Evolutionary conservation across 352 stramenopile species (phyloP).

Genomic region (Blastocystis sp.): DNA sequence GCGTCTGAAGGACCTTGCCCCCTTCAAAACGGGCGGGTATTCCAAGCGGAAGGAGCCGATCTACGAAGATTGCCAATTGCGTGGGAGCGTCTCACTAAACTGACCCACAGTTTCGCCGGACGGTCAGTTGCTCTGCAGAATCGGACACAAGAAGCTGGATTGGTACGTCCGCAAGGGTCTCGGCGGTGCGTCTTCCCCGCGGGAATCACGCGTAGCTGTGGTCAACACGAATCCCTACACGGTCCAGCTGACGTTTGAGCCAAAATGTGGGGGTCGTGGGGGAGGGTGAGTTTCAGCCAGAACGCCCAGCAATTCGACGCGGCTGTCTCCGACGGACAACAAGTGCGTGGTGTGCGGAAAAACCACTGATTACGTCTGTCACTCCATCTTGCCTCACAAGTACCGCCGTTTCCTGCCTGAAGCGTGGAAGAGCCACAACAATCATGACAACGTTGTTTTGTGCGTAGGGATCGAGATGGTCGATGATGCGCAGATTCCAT

Average conservation of each 20-base stretch:
- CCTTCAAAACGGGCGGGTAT: constrained; percentile 21
- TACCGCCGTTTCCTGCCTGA: constrained; percentile 60
- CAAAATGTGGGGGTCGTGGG: constrained; percentile 2
- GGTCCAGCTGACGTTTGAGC: constrained; percentile 28
- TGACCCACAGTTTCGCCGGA: constrained; percentile 30
- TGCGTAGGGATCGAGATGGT: constrained; percentile 21
- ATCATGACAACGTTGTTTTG: constrained; percentile 63
- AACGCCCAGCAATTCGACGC: constrained; percentile 4
- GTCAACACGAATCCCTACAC: constrained; percentile 29
- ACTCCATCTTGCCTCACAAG: constrained; percentile 64
- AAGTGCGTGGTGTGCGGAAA: constrained; percentile 57
- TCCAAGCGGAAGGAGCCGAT: constrained; percentile 42
- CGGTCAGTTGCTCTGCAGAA: constrained; percentile 46
- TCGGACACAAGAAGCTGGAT: constrained; percentile 47
- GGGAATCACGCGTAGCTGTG: constrained; percentile 15
- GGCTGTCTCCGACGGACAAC: constrained; percentile 30
- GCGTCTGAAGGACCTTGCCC: background rate
- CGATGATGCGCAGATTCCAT: constrained; percentile 30
- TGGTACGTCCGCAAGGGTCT: constrained; percentile 58
- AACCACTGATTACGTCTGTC: constrained; percentile 57
- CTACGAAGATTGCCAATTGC: constrained; percentile 49
- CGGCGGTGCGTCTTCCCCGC: background rate
- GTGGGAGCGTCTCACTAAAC: background rate
- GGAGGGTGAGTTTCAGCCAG: background rate
- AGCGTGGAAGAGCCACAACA: constrained; percentile 62